phyloP scores from a whole-genome alignment of 768 basidiomycete species.

The Naganishia randhawae region DNA sequence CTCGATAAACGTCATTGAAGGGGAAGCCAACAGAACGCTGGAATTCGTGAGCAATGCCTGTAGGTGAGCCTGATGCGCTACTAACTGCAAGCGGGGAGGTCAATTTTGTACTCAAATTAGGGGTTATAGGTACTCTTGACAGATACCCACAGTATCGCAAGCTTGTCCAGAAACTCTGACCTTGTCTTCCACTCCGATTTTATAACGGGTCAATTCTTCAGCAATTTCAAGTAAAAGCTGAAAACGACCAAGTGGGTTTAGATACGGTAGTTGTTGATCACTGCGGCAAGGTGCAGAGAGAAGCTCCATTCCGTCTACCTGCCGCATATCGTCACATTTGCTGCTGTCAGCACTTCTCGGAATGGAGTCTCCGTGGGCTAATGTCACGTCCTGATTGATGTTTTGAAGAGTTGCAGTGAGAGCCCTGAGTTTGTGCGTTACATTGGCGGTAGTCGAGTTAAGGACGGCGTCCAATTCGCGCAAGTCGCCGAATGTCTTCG shows the following conservation, averaged over 20 bases:
- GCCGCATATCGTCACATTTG: not conserved
- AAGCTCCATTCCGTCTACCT: not conserved
- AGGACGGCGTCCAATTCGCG: slow-evolving; percentile 98
- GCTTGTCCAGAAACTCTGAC: slow-evolving; percentile 89
- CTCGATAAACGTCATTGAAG: not conserved
- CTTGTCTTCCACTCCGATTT: slow-evolving; percentile 95
- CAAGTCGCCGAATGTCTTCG: slow-evolving; percentile 88
- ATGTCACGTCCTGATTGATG: not conserved
- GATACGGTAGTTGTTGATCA: slow-evolving; percentile 19
- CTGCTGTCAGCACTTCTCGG: not conserved
- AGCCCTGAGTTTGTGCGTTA: slow-evolving; percentile 6
- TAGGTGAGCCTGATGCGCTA: slow-evolving; percentile 50
- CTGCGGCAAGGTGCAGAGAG: not conserved
- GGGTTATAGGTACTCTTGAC: not conserved
- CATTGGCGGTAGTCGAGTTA: slow-evolving; percentile 28
- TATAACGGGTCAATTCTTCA: slow-evolving; percentile 84
- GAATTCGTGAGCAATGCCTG: slow-evolving; percentile 44
- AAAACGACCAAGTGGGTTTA: slow-evolving; percentile 60
- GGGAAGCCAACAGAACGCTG: slow-evolving; percentile 45
- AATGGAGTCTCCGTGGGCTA: not conserved
- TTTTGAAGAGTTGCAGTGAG: not conserved
- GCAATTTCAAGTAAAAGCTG: slow-evolving; percentile 87
- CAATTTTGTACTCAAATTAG: not conserved
- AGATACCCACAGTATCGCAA: slow-evolving; percentile 74
- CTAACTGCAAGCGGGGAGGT: slow-evolving; percentile 36